Base-by-base conservation (phyloP, 192 early-diverging fungal species). In the Neocallimastix lanati region DNA sequence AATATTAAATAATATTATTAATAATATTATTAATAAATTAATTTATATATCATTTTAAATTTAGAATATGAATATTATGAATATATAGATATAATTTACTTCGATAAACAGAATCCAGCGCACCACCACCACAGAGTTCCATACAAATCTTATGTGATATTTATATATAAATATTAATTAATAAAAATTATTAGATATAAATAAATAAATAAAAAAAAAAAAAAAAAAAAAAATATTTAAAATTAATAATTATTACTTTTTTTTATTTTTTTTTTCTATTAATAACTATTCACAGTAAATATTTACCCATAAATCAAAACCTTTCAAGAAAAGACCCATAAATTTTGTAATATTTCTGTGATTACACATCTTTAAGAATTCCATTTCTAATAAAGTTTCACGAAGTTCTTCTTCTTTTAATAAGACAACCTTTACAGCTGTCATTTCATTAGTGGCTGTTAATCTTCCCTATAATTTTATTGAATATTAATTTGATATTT, bases 381-480 rank as follows among this genome's bases (percentile, higher is more conserved):
- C 90, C 90, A 91, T 91, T 83, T 91, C 90, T n/a, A 91, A 85
- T 36, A 91, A 83, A 36, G 90, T 91, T 79, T 91, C 90, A 36
- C 85, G 85, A 37, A 91, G 84, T 81, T 91, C 90, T 50, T 91
- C 89, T 78, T 91, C 90, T 77, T 91, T 91, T 29, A 91, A 80
- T 33, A 87, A 87, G 29, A 91, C 90, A 35, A 91, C 90, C 81
- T 91, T 91, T 30, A 91, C 85, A 76, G 90, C 90, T 28, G 87
- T 82, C 15, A 88, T 83, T 77, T 88, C 89, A 76, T 86, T 85
- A 29, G 85, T 83, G 29, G 84, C 80, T 38, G 86, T 78, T 27
- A 91, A 80, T 76, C 86, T 83, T 40, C 87, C 90, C 90, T 91
- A 78, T 14, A 18, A 13, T 35, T 28, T 13, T 28, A 33, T 82